phyloP scores from a whole-genome alignment of 192 early-diverging fungal genomes.

The Umbelopsis ramanniana region DNA sequence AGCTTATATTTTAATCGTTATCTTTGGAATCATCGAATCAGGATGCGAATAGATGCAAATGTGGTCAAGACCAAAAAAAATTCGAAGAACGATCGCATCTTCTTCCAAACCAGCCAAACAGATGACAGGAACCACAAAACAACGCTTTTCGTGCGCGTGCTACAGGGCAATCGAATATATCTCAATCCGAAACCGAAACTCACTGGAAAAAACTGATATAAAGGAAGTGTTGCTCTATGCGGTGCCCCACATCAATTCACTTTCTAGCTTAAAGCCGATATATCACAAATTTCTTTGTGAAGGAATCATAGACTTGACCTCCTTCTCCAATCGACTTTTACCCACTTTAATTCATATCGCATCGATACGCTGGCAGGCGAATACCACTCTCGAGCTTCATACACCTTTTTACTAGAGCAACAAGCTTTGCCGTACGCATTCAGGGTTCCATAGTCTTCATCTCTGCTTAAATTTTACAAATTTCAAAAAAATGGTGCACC shows the following conservation, averaged over 20 bases:
- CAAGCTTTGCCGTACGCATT: conserved; percentile 22
- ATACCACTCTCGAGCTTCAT: background rate
- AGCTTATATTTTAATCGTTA: conserved; percentile 20
- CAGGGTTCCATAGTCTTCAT: conserved; percentile 1
- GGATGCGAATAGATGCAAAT: conserved; percentile 1
- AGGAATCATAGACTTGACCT: background rate
- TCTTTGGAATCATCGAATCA: conserved; percentile 23
- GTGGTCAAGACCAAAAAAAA: conserved; percentile 17
- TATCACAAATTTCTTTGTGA: background rate
- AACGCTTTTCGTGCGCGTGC: conserved; percentile 19
- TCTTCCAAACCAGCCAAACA: conserved; percentile 18
- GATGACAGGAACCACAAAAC: conserved; percentile 14
- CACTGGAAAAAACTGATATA: conserved; percentile 2
- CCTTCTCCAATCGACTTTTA: background rate
- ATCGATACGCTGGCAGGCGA: conserved; percentile 22
- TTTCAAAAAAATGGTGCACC: conserved; percentile 24
- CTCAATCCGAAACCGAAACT: background rate
- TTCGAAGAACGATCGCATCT: conserved; percentile 18
- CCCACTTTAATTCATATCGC: background rate
- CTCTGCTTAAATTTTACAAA: background rate
- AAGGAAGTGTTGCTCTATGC: background rate
- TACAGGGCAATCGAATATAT: background rate
- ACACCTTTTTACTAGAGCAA: conserved; percentile 18
- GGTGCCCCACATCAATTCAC: background rate
- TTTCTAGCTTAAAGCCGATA: background rate